Evolutionary conservation across 805 yeast genomes (phyloP).

Genomic region (Clavispora fructus): DNA sequence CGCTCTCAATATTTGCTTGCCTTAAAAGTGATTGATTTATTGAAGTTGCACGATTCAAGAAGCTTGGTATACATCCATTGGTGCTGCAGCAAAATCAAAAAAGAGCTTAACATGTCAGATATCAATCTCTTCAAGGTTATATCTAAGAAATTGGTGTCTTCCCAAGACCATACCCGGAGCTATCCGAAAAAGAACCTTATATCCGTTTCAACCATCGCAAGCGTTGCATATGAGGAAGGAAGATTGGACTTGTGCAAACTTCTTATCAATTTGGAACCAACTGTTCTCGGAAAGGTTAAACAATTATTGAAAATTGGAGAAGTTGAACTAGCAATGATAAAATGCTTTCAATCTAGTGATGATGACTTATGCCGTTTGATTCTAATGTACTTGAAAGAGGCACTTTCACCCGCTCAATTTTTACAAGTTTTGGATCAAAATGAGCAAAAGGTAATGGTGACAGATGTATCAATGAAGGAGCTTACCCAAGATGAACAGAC

Average conservation of each 20-base stretch:
- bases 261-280: conserved; percentile 65
- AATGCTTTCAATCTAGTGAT: conserved; percentile 57
- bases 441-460: conserved; percentile 24
- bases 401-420: conserved; percentile 60
- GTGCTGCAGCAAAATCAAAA: conserved; percentile 69
- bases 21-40: conserved; percentile 51
- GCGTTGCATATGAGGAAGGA: conserved; percentile 77
- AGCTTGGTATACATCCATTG: conserved; percentile 60
- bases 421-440: conserved; percentile 57
- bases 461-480: conserved; percentile 26
- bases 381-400: conserved; percentile 48
- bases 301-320: conserved; percentile 69
- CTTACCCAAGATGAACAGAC: conserved; percentile 13
- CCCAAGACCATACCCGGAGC: conserved; percentile 21
- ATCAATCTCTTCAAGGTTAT: conserved; percentile 49
- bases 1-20: conserved; percentile 61
- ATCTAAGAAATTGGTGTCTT: conserved; percentile 37
- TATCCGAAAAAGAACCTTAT: conserved; percentile 24
- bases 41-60: conserved; percentile 36
- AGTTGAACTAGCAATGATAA: conserved; percentile 59
- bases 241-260: conserved; percentile 61
- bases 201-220: conserved; percentile 55
- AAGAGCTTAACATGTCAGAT: conserved; percentile 52
- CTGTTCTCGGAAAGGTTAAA: conserved; percentile 50
- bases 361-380: conserved; percentile 57